These are phyloP conservation scores for Tranzscheliella williamsii DNA, from an alignment of 1,284 basidiomycete genomes.

Conservation along the genomic window DNA sequence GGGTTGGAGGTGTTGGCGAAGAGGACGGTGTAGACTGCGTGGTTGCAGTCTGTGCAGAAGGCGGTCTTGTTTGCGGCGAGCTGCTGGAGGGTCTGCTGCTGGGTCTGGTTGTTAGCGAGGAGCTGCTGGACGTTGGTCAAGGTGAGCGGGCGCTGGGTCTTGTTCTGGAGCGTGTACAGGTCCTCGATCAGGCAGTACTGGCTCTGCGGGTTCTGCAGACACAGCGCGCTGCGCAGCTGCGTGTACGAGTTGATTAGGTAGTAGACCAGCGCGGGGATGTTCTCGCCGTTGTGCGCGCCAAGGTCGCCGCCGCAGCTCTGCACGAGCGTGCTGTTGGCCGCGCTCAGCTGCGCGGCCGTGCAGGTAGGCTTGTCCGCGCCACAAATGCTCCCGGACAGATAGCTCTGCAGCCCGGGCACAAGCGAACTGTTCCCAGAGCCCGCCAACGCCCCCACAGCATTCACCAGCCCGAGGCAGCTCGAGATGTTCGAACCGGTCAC, in stretches of 20 bases:
- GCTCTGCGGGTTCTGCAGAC: conserved; percentile 8
- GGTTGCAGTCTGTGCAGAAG: conserved; percentile 37
- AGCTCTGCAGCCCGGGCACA: conserved; percentile 17
- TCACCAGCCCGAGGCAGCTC: conserved; percentile 17
- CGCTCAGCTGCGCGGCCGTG: conserved; percentile 4
- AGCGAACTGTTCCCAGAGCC: conserved; percentile 15
- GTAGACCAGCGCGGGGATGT: conserved; percentile 22
- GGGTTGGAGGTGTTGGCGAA: conserved; percentile 18
- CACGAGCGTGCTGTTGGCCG: conserved; percentile 22
- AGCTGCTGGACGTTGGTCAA: conserved; percentile 11
- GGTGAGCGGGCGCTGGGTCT: conserved; percentile 6
- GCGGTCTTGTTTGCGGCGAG: conserved; percentile 21
- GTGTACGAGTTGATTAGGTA: conserved; percentile 33
- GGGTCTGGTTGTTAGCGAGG: conserved; percentile 5
- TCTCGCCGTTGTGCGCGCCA: conserved; percentile 1
- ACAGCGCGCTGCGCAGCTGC: conserved; percentile 12
- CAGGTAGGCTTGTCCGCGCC: conserved; percentile 14
- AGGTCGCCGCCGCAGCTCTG: conserved; percentile 23
- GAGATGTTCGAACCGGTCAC: conserved; percentile 33
- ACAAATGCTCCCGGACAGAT: conserved; percentile 21
- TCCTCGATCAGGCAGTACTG: conserved; percentile 12
- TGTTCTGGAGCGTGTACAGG: conserved; percentile 26
- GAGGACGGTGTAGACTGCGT: conserved; percentile 21
- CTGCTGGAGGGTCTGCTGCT: conserved; percentile 9
- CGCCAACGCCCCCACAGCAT: conserved; percentile 26